Evolutionary conservation across 768 basidiomycete species (phyloP).

Genomic region (Tylopilus sp.): DNA sequence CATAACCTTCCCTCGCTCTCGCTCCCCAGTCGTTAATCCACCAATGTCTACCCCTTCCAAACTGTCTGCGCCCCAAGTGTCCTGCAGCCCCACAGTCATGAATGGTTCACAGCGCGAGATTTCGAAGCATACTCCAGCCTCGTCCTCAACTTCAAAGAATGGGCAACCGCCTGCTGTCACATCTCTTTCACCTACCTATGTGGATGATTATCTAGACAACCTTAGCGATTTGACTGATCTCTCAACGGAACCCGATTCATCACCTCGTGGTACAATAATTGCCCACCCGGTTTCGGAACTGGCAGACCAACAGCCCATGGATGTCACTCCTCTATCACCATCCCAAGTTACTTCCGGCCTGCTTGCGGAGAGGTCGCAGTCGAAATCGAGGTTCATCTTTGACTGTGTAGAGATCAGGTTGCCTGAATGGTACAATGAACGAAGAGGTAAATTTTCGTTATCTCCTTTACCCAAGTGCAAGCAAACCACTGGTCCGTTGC

Average conservation of each 20-base stretch:
- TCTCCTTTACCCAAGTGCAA: conserved; percentile 15
- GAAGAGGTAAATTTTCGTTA: background rate
- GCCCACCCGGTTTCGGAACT: background rate
- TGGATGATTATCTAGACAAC: conserved; percentile 16
- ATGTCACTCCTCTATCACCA: background rate
- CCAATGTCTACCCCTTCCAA: background rate
- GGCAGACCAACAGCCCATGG: background rate
- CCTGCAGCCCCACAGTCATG: background rate
- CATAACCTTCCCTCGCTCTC: background rate
- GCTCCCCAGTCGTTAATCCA: background rate
- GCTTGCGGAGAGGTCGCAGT: background rate
- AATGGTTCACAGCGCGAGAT: background rate
- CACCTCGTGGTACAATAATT: conserved; percentile 5
- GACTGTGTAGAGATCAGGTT: conserved; percentile 22
- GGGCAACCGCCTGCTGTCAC: background rate
- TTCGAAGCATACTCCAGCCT: background rate
- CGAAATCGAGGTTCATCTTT: conserved; percentile 18
- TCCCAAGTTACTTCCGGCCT: background rate
- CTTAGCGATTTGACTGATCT: conserved; percentile 32
- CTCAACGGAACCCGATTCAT: conserved; percentile 19
- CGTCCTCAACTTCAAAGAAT: background rate
- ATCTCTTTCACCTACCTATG: background rate
- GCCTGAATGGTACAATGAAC: conserved; percentile 9
- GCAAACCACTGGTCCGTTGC: background rate
- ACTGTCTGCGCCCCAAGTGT: background rate